Conservation (phyloP, 306 rosid species). For the Cicer cuneatum region DNA sequence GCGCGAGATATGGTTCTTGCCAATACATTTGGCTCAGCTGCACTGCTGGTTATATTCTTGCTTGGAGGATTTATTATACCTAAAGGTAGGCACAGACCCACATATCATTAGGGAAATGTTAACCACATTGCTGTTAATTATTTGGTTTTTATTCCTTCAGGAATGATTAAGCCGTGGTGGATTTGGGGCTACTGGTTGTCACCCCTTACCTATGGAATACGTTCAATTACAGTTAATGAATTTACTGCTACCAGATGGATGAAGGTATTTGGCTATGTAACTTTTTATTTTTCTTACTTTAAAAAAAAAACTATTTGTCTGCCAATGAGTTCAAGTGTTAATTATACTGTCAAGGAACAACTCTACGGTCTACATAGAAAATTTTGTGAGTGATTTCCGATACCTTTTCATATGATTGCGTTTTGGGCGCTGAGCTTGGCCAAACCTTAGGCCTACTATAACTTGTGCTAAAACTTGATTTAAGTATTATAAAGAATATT, state of each 20-base stretch:
- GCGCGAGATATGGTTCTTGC: conserved; percentile 87
- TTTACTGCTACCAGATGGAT: conserved; percentile 83
- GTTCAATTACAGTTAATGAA: conserved; percentile 81
- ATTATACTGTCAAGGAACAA: conserved; percentile 6
- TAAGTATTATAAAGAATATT: neutral
- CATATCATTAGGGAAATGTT: conserved; percentile 12
- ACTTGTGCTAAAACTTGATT: conserved; percentile 12
- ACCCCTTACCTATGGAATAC: conserved; percentile 81
- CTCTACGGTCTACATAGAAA: conserved; percentile 16
- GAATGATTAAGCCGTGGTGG: conserved; percentile 85
- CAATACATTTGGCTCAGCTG: conserved; percentile 89
- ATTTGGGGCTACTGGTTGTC: conserved; percentile 88
- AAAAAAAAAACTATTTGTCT: neutral
- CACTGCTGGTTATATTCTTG: conserved; percentile 65
- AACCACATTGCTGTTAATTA: conserved; percentile 3
- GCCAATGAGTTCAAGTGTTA: conserved; percentile 21
- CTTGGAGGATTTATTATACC: conserved; percentile 90
- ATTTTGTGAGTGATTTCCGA: neutral
- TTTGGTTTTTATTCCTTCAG: conserved; percentile 54
- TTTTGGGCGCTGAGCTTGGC: neutral
- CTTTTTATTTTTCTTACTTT: neutral
- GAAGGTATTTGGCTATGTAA: conserved; percentile 62
- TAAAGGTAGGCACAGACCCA: conserved; percentile 57
- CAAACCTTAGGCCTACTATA: neutral
- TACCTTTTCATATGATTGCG: conserved; percentile 10